phyloP scores from a whole-genome alignment of 2,329 filamentous ascomycete genomes.

The Emergomyces pasteurianus region DNA sequence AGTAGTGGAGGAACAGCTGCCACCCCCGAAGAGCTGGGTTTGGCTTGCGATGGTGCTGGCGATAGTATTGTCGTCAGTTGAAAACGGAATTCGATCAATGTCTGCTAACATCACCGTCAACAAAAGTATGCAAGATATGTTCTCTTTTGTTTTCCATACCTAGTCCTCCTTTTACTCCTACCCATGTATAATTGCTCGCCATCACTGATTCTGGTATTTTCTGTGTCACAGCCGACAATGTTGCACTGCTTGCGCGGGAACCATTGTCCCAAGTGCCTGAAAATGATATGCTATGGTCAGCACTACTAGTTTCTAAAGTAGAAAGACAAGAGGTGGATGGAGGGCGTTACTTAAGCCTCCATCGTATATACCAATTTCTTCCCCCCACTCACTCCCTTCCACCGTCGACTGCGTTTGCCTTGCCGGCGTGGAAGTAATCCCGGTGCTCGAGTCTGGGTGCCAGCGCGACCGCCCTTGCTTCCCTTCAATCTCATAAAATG shows the following conservation, averaged over 20 bases:
- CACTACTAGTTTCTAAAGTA: background rate
- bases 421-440: background rate
- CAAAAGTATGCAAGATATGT: background rate
- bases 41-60: background rate
- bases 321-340: background rate
- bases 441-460: background rate
- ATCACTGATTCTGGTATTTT: background rate
- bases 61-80: background rate
- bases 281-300: background rate
- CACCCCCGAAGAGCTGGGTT: background rate
- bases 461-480: background rate
- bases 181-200: background rate
- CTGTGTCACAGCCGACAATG: background rate
- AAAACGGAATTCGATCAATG: background rate
- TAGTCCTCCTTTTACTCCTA: background rate
- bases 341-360: background rate
- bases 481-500: slow-evolving; percentile 13
- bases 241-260: background rate
- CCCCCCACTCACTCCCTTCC: background rate
- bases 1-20: background rate
- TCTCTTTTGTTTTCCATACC: background rate
- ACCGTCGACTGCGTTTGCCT: background rate
- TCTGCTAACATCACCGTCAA: background rate
- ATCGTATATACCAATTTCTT: background rate
- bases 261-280: background rate